Base-by-base conservation (phyloP, 345 rosid genomes). In the Schrenkiella parvula region DNA sequence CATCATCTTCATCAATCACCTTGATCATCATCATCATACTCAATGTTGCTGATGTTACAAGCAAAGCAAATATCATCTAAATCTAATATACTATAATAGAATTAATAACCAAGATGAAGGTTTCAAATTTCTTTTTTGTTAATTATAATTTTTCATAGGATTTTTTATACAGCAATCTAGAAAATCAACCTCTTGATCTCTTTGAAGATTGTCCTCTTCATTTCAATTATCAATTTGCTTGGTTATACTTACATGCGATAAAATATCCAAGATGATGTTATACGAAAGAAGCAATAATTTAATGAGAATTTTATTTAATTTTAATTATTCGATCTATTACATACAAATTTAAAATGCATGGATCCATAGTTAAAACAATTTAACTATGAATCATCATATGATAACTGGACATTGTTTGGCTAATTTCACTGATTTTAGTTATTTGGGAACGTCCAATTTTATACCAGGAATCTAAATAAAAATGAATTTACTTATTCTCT, bases 21-120 rank as follows among this genome's bases (percentile, higher is more conserved):
- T 37, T 52, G 55, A 51, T 75, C 18, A 70, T 69, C 31, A 63
- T 75, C 57, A 68, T 68, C 53, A 63, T 76, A 55, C 71, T 65
- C 69, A 47, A 58, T 34, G 14, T 73, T 82, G 82, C 80, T 83
- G 72, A 67, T 77, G 63, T 54, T 68, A 31, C 61, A 78, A 77
- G 84, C 72, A 64, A 82, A 84, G 74, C 44, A 73, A 73, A 70
- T 69, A 51, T 59, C 15, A 66, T 66, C 8, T 26, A 68, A 29
- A 55, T 46, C 60, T 52, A 35, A 46, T 60, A 17, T 29, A 68
- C 42, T 6, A 23, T 62, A 53, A 50, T 35, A 31, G 8, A 31
- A n/a, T 4, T 21, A 53, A 61, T 4, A 60, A 39, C 10, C 32
- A 12, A 53, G 15, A n/a, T n/a, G n/a, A 46, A 62, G 2, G n/a